phyloP scores from a whole-genome alignment of 2,329 filamentous ascomycete genomes.

The Epichloe glyceriae region DNA sequence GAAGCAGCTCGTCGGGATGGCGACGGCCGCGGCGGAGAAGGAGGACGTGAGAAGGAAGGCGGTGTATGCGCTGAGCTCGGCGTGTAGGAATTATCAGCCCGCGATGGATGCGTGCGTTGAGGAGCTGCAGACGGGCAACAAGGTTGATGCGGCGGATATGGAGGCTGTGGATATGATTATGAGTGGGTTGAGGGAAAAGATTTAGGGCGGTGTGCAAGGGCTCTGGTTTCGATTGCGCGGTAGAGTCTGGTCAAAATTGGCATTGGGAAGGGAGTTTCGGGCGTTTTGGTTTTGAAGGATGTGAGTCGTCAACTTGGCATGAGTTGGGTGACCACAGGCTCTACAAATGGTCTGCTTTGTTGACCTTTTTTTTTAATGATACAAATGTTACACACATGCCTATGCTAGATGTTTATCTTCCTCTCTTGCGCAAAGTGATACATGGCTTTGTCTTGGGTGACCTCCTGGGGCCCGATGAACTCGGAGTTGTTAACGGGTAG shows the following conservation, averaged over 20 bases:
- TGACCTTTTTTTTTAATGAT: conserved; percentile 13
- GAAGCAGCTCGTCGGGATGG: conserved; percentile 53
- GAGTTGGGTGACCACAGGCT: neutral
- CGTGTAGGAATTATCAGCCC: conserved; percentile 79
- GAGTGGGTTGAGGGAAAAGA: conserved; percentile 46
- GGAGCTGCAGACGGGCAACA: conserved; percentile 44
- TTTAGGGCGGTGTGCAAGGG: conserved; percentile 16
- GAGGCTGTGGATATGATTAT: conserved; percentile 69
- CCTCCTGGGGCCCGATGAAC: neutral
- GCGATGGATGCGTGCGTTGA: conserved; percentile 56
- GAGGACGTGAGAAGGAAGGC: conserved; percentile 69
- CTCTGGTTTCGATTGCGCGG: too few species aligned
- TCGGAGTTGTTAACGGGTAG: conserved; percentile 23
- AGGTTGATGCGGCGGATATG: conserved; percentile 79
- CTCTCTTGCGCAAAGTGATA: neutral
- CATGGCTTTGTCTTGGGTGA: neutral
- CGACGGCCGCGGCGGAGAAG: conserved; percentile 27
- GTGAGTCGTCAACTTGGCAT: neutral
- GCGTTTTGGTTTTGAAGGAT: conserved; percentile 7
- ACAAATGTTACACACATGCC: conserved; percentile 23
- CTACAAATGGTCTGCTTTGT: neutral
- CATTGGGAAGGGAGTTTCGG: conserved; percentile 25
- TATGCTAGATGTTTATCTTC: neutral
- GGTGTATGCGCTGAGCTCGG: conserved; percentile 75
- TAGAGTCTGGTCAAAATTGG: neutral